Conservation (phyloP, 139 green algal species). For the Ettlia oleoabundans region DNA sequence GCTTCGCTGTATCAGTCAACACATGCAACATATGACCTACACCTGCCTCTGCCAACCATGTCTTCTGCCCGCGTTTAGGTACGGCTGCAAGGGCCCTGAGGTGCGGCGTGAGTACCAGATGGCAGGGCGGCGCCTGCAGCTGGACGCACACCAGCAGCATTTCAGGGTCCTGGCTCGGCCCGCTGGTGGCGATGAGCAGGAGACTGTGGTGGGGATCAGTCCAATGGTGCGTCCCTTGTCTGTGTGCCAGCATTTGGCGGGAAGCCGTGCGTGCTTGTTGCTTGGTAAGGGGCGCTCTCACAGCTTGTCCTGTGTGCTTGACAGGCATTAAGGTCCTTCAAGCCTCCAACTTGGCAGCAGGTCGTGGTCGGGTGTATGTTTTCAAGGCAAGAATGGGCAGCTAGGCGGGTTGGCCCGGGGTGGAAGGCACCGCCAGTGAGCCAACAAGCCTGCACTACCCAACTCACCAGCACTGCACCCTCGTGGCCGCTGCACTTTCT, state of each 20-base stretch:
- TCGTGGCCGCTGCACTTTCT: background rate
- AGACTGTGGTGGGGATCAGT: constrained; percentile 6
- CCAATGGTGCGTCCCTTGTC: background rate
- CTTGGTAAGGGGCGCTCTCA: no score
- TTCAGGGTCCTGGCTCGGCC: constrained; percentile 8
- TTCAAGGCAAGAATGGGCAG: no score
- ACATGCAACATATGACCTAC: no score
- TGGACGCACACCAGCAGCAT: constrained; percentile 28
- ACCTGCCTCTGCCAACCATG: no score
- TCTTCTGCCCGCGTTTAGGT: constrained; percentile 31
- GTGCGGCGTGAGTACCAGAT: constrained; percentile 44
- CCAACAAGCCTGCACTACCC: no score
- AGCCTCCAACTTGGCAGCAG: no score
- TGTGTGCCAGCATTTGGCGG: no score
- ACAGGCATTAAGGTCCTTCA: no score
- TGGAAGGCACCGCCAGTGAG: no score
- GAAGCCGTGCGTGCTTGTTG: background rate
- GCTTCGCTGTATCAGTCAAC: no score
- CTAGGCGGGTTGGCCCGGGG: background rate
- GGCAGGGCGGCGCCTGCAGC: constrained; percentile 18
- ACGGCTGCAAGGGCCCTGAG: constrained; percentile 52
- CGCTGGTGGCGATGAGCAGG: background rate
- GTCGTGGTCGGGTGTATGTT: no score
- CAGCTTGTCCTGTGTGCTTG: no score
- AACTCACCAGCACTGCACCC: background rate